These are phyloP conservation scores for Mycena citricolor DNA, from an alignment of 1,284 basidiomycete genomes.

Conservation along the genomic window DNA sequence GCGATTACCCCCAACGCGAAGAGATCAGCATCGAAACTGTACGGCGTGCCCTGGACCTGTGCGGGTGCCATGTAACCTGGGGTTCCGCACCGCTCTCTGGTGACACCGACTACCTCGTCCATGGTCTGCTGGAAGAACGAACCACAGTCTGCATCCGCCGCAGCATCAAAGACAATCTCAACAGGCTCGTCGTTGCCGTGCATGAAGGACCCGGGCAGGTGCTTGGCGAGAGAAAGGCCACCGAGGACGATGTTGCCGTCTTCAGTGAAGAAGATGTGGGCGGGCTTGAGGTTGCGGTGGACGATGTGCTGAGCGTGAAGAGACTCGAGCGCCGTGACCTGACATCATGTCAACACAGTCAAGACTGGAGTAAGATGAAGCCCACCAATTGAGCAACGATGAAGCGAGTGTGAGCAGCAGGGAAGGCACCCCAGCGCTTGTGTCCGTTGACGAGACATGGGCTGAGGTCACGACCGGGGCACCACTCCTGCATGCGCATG, in stretches of 20 bases:
- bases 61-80: conserved; percentile 26
- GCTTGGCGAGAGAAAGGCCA: conserved; percentile 24
- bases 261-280: conserved; percentile 23
- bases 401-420: background rate
- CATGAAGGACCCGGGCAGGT: conserved; percentile 1
- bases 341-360: no score
- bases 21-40: conserved; percentile 21
- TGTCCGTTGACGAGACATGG: background rate
- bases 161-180: background rate
- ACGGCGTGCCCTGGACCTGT: conserved; percentile 8
- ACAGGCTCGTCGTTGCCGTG: background rate
- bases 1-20: conserved; percentile 24
- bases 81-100: conserved; percentile 20
- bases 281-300: conserved; percentile 26
- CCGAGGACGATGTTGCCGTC: conserved; percentile 24
- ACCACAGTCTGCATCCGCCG: background rate
- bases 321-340: conserved; percentile 6
- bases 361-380: no score
- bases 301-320: conserved; percentile 31
- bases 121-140: background rate
- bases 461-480: conserved; percentile 1
- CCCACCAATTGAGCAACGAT: conserved; percentile 4
- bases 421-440: background rate
- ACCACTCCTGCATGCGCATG: no score
- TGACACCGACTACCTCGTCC: background rate